These are phyloP conservation scores for Fusarium proliferatum DNA, from an alignment of 2,329 filamentous ascomycete species.

Conservation along the genomic window DNA sequence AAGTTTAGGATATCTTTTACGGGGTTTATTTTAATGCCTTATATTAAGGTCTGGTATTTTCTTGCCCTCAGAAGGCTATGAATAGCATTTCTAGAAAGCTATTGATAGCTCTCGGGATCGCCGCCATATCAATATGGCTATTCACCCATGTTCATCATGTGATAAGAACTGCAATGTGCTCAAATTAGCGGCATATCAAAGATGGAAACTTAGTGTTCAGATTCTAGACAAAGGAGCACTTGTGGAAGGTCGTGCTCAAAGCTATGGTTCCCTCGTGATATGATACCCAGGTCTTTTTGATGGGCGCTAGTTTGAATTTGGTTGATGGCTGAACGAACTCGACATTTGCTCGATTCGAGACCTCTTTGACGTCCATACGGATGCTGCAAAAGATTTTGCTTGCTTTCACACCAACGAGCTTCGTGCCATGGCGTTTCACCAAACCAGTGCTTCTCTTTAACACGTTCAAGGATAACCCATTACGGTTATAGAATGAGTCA, in stretches of 20 bases:
- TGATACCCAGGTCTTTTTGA: conserved; percentile 7
- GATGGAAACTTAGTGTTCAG: background rate
- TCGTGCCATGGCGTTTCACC: background rate
- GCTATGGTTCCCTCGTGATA: conserved; percentile 18
- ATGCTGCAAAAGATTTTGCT: background rate
- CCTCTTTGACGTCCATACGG: background rate
- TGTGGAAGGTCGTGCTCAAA: background rate
- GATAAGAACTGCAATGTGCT: conserved; percentile 15
- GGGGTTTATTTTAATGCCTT: too few species aligned
- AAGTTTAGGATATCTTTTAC: too few species aligned
- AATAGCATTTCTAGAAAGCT: background rate
- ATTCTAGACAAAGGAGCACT: background rate
- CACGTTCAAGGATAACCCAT: background rate
- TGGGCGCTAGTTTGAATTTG: conserved; percentile 11
- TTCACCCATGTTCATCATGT: background rate
- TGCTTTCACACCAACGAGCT: background rate
- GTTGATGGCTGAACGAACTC: background rate
- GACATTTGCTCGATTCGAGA: conserved; percentile 1
- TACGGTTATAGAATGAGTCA: background rate
- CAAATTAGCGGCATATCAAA: conserved; percentile 7
- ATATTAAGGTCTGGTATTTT: too few species aligned
- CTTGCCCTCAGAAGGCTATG: background rate
- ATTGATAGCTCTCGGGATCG: background rate
- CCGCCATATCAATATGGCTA: background rate
- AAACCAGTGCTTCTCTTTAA: background rate